Percentiles rank a stretch among this genome's conserved stretches.
Conservation (phyloP, 1,284 basidiomycete genomes). For the Hypsizygus ulmarius region DNA sequence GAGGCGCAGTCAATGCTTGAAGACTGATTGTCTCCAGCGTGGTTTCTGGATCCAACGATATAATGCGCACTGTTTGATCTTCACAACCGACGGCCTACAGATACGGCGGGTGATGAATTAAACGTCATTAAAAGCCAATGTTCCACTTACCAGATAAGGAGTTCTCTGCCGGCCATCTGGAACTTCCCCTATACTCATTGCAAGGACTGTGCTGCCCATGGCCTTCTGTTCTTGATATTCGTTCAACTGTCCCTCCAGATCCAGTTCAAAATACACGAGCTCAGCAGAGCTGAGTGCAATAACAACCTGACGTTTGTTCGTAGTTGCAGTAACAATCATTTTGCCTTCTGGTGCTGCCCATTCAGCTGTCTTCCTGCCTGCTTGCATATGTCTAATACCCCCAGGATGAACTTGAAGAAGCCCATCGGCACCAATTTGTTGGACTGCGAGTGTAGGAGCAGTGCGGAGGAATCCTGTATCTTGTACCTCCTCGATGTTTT, state of each 20-base stretch:
- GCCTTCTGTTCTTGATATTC: conserved; percentile 98
- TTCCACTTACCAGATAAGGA: conserved; percentile 76
- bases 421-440: conserved; percentile 90
- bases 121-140: conserved; percentile 1
- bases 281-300: conserved; percentile 91
- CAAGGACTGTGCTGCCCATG: conserved; percentile 94
- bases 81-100: conserved; percentile 94
- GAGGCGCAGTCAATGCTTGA: conserved; percentile 94
- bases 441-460: conserved; percentile 93
- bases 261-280: conserved; percentile 94
- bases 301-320: conserved; percentile 94
- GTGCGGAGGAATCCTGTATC: conserved; percentile 95
- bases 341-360: conserved; percentile 85
- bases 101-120: not conserved
- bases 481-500: conserved; percentile 96
- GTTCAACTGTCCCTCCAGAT: conserved; percentile 93
- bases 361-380: conserved; percentile 87
- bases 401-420: conserved; percentile 93
- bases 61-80: conserved; percentile 96
- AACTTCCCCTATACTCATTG: conserved; percentile 91
- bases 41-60: conserved; percentile 94
- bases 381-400: conserved; percentile 89
- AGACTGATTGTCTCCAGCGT: conserved; percentile 94
- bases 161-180: conserved; percentile 93
- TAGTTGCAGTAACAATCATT: conserved; percentile 88